Percentiles rank a stretch among this genome's conserved stretches.
These are phyloP conservation scores for Polychaeton citri DNA, from an alignment of 2,329 filamentous ascomycete genomes.

Conservation along the genomic window DNA sequence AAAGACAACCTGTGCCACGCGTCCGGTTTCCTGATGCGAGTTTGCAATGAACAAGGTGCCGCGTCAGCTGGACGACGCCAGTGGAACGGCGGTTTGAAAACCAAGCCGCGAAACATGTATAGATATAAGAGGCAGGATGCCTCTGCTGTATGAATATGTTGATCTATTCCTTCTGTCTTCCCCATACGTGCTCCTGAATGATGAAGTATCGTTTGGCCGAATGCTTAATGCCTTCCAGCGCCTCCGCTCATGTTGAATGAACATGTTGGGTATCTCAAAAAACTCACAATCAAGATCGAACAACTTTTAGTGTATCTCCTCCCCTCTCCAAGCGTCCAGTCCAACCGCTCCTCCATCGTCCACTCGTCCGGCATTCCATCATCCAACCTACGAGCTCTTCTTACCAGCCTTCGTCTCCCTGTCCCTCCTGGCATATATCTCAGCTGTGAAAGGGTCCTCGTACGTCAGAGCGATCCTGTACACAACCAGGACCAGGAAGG, in stretches of 20 bases:
- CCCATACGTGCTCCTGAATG: too few relatives aligned
- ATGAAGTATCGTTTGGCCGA: too few relatives aligned
- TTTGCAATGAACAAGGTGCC: too few relatives aligned
- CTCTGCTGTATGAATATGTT: neutral
- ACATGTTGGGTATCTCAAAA: slow-evolving; percentile 10
- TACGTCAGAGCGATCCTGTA: slow-evolving; percentile 72
- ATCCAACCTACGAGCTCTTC: too few relatives aligned
- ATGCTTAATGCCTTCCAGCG: too few relatives aligned
- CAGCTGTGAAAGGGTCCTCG: slow-evolving; percentile 89
- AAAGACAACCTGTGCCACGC: too few relatives aligned
- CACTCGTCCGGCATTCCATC: too few relatives aligned
- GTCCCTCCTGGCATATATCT: slow-evolving; percentile 82
- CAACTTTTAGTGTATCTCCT: neutral
- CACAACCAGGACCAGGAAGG: slow-evolving; percentile 57
- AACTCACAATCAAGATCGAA: neutral
- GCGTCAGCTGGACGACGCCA: too few relatives aligned
- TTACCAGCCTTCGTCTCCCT: slow-evolving; percentile 28
- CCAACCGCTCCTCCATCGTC: slow-evolving; percentile 7
- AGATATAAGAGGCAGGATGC: too few relatives aligned
- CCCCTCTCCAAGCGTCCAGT: neutral
- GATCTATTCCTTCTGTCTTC: neutral
- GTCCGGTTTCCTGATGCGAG: too few relatives aligned
- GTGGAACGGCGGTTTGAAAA: too few relatives aligned
- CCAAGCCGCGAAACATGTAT: too few relatives aligned
- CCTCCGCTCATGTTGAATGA: slow-evolving; percentile 20